phyloP scores from a whole-genome alignment of 73 alveolate species.

The Breviolum minutum region DNA sequence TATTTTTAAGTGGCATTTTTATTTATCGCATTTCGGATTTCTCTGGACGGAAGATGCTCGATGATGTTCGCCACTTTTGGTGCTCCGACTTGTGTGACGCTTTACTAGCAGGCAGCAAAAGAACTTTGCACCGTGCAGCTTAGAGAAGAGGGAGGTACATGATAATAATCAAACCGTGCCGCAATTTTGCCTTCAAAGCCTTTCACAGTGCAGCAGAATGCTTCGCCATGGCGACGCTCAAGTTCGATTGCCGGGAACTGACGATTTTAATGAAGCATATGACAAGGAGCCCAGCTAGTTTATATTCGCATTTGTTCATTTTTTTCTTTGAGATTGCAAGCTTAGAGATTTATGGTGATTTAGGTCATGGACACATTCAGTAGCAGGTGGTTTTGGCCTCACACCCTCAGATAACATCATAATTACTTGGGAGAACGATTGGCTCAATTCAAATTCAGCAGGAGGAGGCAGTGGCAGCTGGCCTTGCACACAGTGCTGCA shows the following conservation, averaged over 20 bases:
- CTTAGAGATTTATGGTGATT: background rate
- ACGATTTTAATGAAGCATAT: conserved; percentile 1
- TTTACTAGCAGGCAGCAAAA: too few relatives aligned
- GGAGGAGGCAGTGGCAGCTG: conserved; percentile 44
- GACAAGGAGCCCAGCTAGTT: conserved; percentile 16
- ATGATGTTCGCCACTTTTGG: too few relatives aligned
- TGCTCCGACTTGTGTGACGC: too few relatives aligned
- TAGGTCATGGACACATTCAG: background rate
- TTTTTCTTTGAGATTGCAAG: background rate
- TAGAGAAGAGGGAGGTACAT: too few relatives aligned
- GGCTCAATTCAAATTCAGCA: background rate
- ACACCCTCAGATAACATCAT: too few relatives aligned
- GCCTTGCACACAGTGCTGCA: background rate
- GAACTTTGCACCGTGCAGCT: too few relatives aligned
- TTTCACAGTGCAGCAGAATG: background rate
- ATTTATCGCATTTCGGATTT: too few relatives aligned
- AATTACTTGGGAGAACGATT: too few relatives aligned
- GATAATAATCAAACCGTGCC: too few relatives aligned
- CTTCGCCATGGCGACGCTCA: background rate
- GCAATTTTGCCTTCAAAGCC: background rate
- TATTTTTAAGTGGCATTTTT: too few relatives aligned
- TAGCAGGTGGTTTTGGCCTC: too few relatives aligned
- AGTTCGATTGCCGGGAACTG: conserved; percentile 21
- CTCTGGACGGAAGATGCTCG: too few relatives aligned
- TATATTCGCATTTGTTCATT: background rate